Base-by-base conservation (phyloP, 192 early-diverging fungal species). In the Diversispora epigaea region DNA sequence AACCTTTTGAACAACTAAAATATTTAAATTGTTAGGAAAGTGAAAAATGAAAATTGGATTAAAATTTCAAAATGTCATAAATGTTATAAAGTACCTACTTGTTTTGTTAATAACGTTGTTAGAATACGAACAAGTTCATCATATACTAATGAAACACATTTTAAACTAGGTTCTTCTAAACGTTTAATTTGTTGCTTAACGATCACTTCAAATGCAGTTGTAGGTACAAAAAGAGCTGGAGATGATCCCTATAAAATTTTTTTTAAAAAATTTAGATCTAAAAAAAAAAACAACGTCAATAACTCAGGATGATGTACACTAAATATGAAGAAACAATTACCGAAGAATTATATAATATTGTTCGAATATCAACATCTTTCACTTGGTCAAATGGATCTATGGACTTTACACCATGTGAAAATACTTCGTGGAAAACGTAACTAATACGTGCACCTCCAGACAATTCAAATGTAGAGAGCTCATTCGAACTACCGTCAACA, bases 341-440 rank as follows among this genome's bases (percentile, higher is more conserved):
- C 25, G 94, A 95, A 41, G 96, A 95, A 85, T 99, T 99, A 88
- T 98, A 99, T 68, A 99, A 85, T 62, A 99, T 96, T 40, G 94
- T 98, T 66, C 98, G 91, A 78, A 99, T 99, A 80, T 99, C 98
- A 8, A 93, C 88, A 81, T 99, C 97, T 84, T 99, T 99, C 80
- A 98, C 91, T 77, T 99, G 95, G 77, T 99, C 98, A 79, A 99
- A 94, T 11, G 96, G 96, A 82, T 99, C 97, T 79, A 99, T 93
- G 39, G 87, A 84, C 75, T 96, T 95, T 77, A 99, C 86, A 60
- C 95, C 95, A 77, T 89, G 89, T 45, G 91, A 84, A 80, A 89
- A 99, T 57, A 98, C 92, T 79, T 99, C 98, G 82, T 99, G 97
- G 83, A 99, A 98, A 8, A 99, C 98, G 89, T 96, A 99, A 74